These are phyloP conservation scores for Metarhizium brunneum DNA, from an alignment of 2,329 filamentous ascomycete genomes.

Conservation along the genomic window DNA sequence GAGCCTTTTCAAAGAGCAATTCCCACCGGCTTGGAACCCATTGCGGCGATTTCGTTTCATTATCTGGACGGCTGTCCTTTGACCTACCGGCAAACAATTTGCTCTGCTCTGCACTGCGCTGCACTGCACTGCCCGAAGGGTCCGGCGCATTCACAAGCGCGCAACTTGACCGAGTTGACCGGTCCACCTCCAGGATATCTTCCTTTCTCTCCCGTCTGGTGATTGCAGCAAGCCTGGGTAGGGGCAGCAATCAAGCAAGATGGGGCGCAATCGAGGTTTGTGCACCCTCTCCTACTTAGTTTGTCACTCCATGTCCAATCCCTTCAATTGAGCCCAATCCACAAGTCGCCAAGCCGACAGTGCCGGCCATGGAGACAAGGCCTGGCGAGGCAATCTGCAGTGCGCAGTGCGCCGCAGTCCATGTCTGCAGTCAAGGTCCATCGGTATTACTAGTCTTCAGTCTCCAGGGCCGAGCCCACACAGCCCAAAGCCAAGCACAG, in stretches of 20 bases:
- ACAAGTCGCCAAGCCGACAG: neutral
- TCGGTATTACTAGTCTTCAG: too few relatives aligned
- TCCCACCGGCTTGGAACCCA: too few relatives aligned
- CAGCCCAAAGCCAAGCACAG: too few relatives aligned
- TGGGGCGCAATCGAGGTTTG: constrained; percentile 48
- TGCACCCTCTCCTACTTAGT: constrained; percentile 15
- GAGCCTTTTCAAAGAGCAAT: too few relatives aligned
- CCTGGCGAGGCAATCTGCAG: too few relatives aligned
- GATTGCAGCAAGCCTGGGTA: neutral
- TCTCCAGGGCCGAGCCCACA: too few relatives aligned
- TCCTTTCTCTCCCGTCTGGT: neutral
- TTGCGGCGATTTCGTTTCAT: too few relatives aligned
- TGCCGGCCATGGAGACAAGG: too few relatives aligned
- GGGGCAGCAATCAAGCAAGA: constrained; percentile 20
- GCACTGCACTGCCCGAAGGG: neutral
- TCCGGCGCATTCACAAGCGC: neutral
- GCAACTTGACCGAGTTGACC: neutral
- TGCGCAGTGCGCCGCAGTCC: too few relatives aligned
- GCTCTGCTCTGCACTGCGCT: neutral
- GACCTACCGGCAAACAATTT: neutral
- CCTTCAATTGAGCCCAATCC: constrained; percentile 5
- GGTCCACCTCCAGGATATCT: neutral
- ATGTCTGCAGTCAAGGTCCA: too few relatives aligned
- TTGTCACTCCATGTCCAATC: neutral
- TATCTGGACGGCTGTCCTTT: too few relatives aligned